A percentile compares a stretch with the other conserved stretches of the same genome.
These are phyloP conservation scores for Dissophora globulifera DNA, from an alignment of 192 early-diverging fungal species.

Conservation along the genomic window DNA sequence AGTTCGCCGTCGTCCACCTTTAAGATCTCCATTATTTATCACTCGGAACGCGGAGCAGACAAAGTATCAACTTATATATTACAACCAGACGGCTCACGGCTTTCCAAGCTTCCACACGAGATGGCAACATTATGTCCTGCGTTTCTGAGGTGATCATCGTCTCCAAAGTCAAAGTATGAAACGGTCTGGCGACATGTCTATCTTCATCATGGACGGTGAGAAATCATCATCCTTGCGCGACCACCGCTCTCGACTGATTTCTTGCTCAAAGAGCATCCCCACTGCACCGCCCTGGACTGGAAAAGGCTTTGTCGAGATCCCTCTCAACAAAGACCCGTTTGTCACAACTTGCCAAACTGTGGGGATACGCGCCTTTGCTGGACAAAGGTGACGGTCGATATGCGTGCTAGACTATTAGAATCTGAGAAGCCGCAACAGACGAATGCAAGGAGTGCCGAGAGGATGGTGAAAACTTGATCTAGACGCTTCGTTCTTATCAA, in stretches of 20 bases:
- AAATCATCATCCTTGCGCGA: slow-evolving; percentile 10
- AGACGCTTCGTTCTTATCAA: slow-evolving; percentile 87
- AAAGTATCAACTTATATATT: too few relatives aligned
- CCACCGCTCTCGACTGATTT: too few relatives aligned
- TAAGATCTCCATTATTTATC: too few relatives aligned
- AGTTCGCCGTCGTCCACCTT: too few relatives aligned
- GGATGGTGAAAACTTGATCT: slow-evolving; percentile 83
- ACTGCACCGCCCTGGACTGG: slow-evolving; percentile 68
- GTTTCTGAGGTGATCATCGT: slow-evolving; percentile 67
- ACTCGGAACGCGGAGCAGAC: too few relatives aligned
- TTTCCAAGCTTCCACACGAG: slow-evolving; percentile 77
- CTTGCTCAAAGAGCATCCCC: too few relatives aligned
- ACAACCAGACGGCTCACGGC: slow-evolving; percentile 22
- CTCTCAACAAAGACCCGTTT: slow-evolving; percentile 55
- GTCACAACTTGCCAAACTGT: slow-evolving; percentile 81
- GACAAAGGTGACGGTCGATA: slow-evolving; percentile 83
- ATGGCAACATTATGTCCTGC: slow-evolving; percentile 66
- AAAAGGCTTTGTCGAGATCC: slow-evolving; percentile 70
- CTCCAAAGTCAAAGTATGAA: slow-evolving; percentile 71
- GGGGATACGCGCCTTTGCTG: slow-evolving; percentile 85
- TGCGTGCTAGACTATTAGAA: slow-evolving; percentile 87
- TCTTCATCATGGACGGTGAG: slow-evolving; percentile 61
- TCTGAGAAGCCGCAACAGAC: slow-evolving; percentile 83
- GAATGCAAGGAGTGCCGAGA: slow-evolving; percentile 63
- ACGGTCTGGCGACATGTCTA: slow-evolving; percentile 76